A percentile compares a stretch with the other conserved stretches of the same genome.
Conservation (phyloP, 257 asterid species). For the Plantago elongata region DNA sequence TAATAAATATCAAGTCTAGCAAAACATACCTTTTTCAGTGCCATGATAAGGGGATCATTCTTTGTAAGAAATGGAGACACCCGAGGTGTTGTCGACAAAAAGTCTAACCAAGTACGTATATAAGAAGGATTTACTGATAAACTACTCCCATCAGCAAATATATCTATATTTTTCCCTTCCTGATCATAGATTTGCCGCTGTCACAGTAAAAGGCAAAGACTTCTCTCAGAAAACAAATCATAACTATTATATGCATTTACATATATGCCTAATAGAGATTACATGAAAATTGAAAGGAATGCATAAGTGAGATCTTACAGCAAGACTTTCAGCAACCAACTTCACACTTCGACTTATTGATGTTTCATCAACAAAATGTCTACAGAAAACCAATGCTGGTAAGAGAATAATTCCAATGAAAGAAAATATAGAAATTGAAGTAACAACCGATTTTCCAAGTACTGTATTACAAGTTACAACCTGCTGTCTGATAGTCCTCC, state of each 20-base stretch:
- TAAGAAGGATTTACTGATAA: constrained; percentile 81
- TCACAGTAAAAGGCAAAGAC: constrained; percentile 12
- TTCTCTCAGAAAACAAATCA: constrained; percentile 14
- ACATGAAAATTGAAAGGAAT: background rate
- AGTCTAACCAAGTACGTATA: constrained; percentile 73
- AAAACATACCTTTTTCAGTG: constrained; percentile 62
- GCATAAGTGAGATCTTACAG: constrained; percentile 48
- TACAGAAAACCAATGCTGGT: constrained; percentile 31
- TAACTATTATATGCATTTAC: constrained; percentile 1
- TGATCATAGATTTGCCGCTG: constrained; percentile 76
- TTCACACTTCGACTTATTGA: constrained; percentile 65
- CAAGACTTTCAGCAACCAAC: constrained; percentile 90
- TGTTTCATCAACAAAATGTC: constrained; percentile 54
- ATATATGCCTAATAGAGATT: constrained; percentile 2
- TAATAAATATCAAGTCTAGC: constrained; percentile 12
- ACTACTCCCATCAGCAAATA: constrained; percentile 80
- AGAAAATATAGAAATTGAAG: constrained; percentile 1
- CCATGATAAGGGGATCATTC: constrained; percentile 68
- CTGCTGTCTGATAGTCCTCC: constrained; percentile 84
- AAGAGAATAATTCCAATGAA: constrained; percentile 19
- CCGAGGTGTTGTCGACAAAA: constrained; percentile 79
- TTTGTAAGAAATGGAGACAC: constrained; percentile 35
- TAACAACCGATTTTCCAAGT: background rate
- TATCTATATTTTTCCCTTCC: constrained; percentile 49
- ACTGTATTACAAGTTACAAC: constrained; percentile 31